These are phyloP conservation scores for Rhizophora mangle DNA, from an alignment of 345 rosid species.

Conservation along the genomic window DNA sequence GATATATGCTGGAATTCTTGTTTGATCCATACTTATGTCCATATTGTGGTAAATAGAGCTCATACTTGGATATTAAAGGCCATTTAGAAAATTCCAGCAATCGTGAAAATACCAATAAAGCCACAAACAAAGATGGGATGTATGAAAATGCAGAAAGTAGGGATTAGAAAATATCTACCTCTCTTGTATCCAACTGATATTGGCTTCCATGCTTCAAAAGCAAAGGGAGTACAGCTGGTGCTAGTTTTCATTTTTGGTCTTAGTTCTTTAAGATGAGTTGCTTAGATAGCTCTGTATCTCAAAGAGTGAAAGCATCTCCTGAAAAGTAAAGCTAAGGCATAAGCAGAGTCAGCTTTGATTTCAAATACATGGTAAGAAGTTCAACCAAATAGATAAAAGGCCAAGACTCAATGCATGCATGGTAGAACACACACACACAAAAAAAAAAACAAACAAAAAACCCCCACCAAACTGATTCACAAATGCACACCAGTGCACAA, in stretches of 20 bases:
- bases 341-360: neutral
- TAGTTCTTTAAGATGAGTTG: slow-evolving; percentile 29
- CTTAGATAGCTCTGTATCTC: slow-evolving; percentile 71
- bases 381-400: too few species aligned
- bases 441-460: too few species aligned
- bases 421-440: too few species aligned
- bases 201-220: slow-evolving; percentile 96
- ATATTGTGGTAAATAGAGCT: neutral
- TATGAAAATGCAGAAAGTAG: neutral
- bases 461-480: too few species aligned
- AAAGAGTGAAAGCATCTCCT: slow-evolving; percentile 72
- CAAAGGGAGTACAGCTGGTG: slow-evolving; percentile 33
- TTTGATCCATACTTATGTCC: neutral
- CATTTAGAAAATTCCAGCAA: neutral
- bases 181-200: slow-evolving; percentile 73
- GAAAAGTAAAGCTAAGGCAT: slow-evolving; percentile 23
- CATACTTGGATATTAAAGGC: neutral
- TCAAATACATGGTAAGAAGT: neutral
- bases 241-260: slow-evolving; percentile 27
- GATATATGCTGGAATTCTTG: neutral
- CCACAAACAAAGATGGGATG: neutral
- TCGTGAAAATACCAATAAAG: neutral
- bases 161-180: slow-evolving; percentile 38
- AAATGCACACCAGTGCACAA: too few species aligned
- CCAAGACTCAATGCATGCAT: too few species aligned